Conservation (phyloP, 2,329 filamentous ascomycete genomes). For the Cladosporium velox region DNA sequence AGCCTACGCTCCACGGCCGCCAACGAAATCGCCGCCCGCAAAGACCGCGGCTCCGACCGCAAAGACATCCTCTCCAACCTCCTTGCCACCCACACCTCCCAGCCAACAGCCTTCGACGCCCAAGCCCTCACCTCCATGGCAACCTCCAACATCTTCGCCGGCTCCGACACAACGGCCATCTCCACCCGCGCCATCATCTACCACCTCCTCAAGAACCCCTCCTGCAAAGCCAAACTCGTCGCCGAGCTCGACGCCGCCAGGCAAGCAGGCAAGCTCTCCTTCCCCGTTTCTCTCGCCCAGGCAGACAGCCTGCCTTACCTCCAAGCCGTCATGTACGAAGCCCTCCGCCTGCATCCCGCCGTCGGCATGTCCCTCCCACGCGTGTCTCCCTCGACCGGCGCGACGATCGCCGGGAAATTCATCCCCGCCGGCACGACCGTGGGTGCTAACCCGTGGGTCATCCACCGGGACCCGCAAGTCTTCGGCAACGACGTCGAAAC, state of each 20-base stretch:
- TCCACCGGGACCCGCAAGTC: slow-evolving; percentile 35
- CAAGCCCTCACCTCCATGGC: slow-evolving; percentile 44
- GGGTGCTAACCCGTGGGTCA: slow-evolving; percentile 39
- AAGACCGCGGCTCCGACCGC: slow-evolving; percentile 37
- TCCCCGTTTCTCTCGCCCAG: slow-evolving; percentile 25
- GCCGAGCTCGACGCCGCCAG: slow-evolving; percentile 38
- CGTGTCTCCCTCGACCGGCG: slow-evolving; percentile 42
- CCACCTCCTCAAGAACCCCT: slow-evolving; percentile 40
- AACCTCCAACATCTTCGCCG: slow-evolving; percentile 42
- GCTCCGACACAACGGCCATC: slow-evolving; percentile 48
- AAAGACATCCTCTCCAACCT: slow-evolving; percentile 56
- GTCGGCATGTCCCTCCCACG: slow-evolving; percentile 45
- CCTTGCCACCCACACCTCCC: slow-evolving; percentile 43
- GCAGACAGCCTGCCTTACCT: slow-evolving; percentile 37
- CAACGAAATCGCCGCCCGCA: slow-evolving; percentile 34
- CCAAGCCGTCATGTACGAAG: slow-evolving; percentile 48
- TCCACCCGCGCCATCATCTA: slow-evolving; percentile 42
- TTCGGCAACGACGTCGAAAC: slow-evolving; percentile 39
- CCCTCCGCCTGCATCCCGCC: slow-evolving; percentile 46
- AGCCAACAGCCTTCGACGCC: slow-evolving; percentile 42
- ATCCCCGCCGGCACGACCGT: slow-evolving; percentile 40
- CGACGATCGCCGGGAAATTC: slow-evolving; percentile 38
- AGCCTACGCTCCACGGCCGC: slow-evolving; percentile 34
- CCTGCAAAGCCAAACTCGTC: slow-evolving; percentile 35
- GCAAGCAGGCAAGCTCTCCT: slow-evolving; percentile 31